Evolutionary conservation across 495 filamentous ascomycete genomes (phyloP), one percentile per base, ranked within the genome.

Genomic region (Xylaria acuta): DNA sequence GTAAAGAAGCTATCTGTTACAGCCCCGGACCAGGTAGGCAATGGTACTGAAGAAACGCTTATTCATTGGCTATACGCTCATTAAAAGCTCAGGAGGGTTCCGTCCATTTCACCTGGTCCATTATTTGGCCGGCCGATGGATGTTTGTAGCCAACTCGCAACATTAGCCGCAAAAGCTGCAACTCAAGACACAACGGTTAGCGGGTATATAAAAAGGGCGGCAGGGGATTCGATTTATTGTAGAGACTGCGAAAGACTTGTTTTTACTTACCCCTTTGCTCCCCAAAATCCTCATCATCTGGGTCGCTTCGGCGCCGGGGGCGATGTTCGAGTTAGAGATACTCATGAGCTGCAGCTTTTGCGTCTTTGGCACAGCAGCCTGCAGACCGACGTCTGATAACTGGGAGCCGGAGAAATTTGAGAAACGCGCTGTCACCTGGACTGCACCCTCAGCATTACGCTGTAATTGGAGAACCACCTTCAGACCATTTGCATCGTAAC

Each of bases 51-150:
- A 66, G 45, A 40, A 20, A 49, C 20, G 27, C 43, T 51, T 34
- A 18, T 34, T 58, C 25, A 53, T 51, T 41, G 45, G 7, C 14
- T 25, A 34, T 47, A 3, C 51, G 30, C 51, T 20, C 6, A 36
- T 27, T 36, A 5, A 72, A 32, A 36, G 43, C 27, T 75, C 72
- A 84, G 38, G 84, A 82, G 41, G 94, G 93, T 80, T 99, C 96
- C 63, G 91, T 88, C 96, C 96, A 99, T 84, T 98, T 95, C 70
- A 98, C 94, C 82, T 97, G 94, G 75, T 99, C 97, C 76, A 90
- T 92, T 9, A 97, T 88, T 64, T 90, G 84, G 34, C 88, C 87
- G n/a, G 83, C 86, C 34, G 89, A 87, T 65, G 91, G 90, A 74
- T 90, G 92, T 47, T 87, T 84, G 81, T 93, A 98, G 64, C 89